phyloP scores from a whole-genome alignment of 2,329 filamentous ascomycete species.

The Beauveria sp. region DNA sequence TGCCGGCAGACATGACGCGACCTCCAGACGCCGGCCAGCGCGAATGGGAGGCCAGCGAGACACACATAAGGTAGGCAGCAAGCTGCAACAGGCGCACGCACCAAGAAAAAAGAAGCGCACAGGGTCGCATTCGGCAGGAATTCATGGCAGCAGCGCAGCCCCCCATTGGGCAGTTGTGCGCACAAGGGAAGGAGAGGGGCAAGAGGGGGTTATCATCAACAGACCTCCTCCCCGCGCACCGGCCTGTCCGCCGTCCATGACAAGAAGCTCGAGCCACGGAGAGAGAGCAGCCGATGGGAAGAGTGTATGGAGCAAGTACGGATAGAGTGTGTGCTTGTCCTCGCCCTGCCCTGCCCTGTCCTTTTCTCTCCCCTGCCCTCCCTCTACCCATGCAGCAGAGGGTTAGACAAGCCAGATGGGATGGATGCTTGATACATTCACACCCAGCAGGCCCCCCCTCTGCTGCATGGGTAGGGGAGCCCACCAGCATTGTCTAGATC shows the following conservation, averaged over 20 bases:
- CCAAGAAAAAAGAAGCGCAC: background rate
- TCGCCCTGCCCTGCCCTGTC: background rate
- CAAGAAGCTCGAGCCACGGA: background rate
- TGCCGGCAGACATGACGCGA: background rate
- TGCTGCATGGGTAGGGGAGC: too few relatives aligned
- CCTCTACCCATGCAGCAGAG: too few relatives aligned
- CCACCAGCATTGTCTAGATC: slow-evolving; percentile 10
- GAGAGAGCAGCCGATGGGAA: background rate
- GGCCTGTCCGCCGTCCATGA: background rate
- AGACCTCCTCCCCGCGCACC: background rate
- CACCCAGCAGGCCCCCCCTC: background rate
- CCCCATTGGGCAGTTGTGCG: background rate
- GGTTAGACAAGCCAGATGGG: background rate
- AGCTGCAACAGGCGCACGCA: slow-evolving; percentile 4
- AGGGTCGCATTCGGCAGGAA: background rate
- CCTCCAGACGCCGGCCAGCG: slow-evolving; percentile 3
- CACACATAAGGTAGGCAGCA: background rate
- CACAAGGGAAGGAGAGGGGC: background rate
- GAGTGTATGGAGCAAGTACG: background rate
- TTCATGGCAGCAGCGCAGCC: background rate
- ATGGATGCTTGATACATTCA: background rate
- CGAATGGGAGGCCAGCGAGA: slow-evolving; percentile 1
- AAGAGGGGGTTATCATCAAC: background rate
- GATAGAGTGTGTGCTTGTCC: background rate
- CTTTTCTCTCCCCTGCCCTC: background rate